phyloP scores from a whole-genome alignment of 2,329 filamentous ascomycete species.

The Colletotrichum costaricense region DNA sequence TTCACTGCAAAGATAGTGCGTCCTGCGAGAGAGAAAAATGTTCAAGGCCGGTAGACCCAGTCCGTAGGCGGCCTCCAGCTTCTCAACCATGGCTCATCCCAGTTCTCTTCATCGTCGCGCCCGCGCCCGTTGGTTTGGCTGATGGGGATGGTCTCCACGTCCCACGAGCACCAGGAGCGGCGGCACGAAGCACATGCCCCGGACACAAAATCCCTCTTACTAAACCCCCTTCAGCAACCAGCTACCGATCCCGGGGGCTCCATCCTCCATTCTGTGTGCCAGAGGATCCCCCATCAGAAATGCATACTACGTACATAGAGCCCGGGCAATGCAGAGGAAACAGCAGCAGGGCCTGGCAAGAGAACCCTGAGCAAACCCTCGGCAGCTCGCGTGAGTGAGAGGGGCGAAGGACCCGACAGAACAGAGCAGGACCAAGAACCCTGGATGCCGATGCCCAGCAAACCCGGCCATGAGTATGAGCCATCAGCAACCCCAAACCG shows the following conservation, averaged over 20 bases:
- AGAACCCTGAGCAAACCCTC: not conserved
- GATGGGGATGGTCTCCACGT: not conserved
- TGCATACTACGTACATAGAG: not conserved
- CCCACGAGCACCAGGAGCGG: not conserved
- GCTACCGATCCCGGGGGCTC: not conserved
- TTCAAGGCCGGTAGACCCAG: not conserved
- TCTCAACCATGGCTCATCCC: not conserved
- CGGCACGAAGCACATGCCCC: not conserved
- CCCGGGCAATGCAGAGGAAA: not conserved
- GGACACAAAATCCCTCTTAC: not conserved
- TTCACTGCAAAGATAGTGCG: not conserved
- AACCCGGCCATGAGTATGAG: not conserved
- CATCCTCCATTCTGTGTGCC: not conserved
- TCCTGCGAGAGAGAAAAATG: not conserved
- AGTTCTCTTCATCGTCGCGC: not conserved
- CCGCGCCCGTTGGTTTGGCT: not conserved
- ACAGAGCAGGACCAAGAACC: not conserved
- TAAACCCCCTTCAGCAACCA: not conserved
- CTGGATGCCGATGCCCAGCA: not conserved
- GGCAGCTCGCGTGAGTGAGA: slow-evolving; percentile 14
- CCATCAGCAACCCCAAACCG: not conserved
- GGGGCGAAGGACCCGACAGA: slow-evolving; percentile 18
- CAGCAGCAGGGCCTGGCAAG: not conserved
- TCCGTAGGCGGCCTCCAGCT: not conserved
- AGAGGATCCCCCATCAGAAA: not conserved